Evolutionary conservation across 169 alveolate species (phyloP), one percentile per base, ranked within the genome.

Genomic region (Plasmodium sp.): DNA sequence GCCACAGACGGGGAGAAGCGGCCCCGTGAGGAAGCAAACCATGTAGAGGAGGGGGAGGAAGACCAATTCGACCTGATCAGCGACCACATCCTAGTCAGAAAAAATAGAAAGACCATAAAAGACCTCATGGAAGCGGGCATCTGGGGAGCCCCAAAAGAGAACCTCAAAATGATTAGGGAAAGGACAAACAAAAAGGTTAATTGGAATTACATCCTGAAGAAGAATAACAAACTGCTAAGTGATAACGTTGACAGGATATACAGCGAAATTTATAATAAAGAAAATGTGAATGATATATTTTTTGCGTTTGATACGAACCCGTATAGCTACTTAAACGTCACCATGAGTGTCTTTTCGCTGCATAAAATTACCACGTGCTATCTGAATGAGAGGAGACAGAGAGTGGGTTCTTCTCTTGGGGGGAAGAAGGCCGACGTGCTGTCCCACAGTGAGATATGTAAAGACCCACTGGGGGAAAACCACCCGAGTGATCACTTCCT

Each of bases 321-420:
- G 2, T 90, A 80, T 90, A 90, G 45, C 22, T 90, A 90, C 54
- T 90, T 90, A 80, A 90, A 90, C 51, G 22, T 90, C 22, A 90
- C 94, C 5, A 90, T 90, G 94, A 90, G 94, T 43, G 94, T 90
- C 18, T 90, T 90, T 62, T 90, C 84, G 33, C 51, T 90, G 36
- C 79, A 90, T n/a, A 90, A 90, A 39, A 41, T 90, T 48, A 81
- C 94, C 0, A 80, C 58, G 18, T 51, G 72, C n/a, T 90, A 80
- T 33, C n/a, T 90, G 45, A 79, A 90, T 43, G 94, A 86, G 12
- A 86, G 81, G 56, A 54, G 74, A 43, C 43, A 45, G 82, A 80
- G 83, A 74, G 22, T 54, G 22, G 54, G 31, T 27, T 67, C 43
- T 22, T 67, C 77, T 22, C n/a, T 67, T 67, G 27, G 5, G 12